Base-by-base conservation (phyloP, 169 alveolate genomes). In the Cryptosporidium bovis region DNA sequence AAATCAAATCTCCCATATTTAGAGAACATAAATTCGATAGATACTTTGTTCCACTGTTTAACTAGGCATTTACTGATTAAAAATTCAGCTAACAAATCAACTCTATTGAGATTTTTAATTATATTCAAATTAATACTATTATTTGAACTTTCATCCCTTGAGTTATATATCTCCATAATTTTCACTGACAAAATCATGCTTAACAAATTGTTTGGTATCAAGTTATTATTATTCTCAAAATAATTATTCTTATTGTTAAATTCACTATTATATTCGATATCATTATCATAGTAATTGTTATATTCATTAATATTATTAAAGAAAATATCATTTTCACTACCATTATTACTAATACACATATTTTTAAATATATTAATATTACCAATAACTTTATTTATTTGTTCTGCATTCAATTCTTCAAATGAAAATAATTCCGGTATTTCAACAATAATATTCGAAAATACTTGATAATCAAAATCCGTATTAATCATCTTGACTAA, bases 1-100 rank as follows among this genome's bases (percentile, higher is more conserved):
- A 77, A 15, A 77, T 77, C 87, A 16, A 16, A 77, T 40, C 50
- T 40, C 5, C 87, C 87, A 62, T 62, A 77, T 8, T 77, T 62
- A 8, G 87, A 77, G 31, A 48, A 77, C 36, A 77, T 18, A 31
- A 60, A 77, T n/a, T 77, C 48, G 6, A 62, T 62, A 31, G 71
- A 29, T 4, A 40, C 2, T 10, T 33, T 60, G 12, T 77, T 77
- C 87, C 87, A 77, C 34, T 77, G 87, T 16, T 31, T 62, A 3
- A 62, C 36, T 10, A 77, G 36, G 27, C 87, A 77, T n/a, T 77
- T 62, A 51, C 18, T 56, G 2, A 77, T 71, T 12, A 77, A 33
- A 77, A 60, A 77, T 12, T 77, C 87, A 18, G 71, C 69, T 44
- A 77, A 36, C 13, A 77, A 8, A 48, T 77, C 87, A 7, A 48